Evolutionary conservation across 192 early-diverging fungal genomes (phyloP).

Genomic region (Podochytrium sp.): DNA sequence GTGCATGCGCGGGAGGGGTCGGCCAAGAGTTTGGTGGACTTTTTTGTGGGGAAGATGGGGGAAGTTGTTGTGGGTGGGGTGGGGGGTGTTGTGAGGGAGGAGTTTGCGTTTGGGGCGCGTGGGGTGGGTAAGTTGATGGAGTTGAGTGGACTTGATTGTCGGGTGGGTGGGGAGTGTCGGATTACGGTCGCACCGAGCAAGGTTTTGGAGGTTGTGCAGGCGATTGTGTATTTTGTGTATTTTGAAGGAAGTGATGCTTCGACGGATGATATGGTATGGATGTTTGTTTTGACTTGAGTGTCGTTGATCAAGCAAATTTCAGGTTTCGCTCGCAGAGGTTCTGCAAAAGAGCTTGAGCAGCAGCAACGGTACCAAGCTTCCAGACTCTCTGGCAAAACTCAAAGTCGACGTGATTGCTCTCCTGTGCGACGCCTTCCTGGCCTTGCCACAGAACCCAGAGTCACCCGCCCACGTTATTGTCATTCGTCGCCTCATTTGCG

Average conservation of each 20-base stretch:
- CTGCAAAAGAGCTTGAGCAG: background rate
- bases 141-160: background rate
- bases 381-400: slow-evolving; percentile 2
- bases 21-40: slow-evolving; percentile 21
- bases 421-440: background rate
- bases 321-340: background rate
- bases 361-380: background rate
- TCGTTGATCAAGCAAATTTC: background rate
- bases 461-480: background rate
- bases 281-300: background rate
- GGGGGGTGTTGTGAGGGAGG: background rate
- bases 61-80: background rate
- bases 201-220: slow-evolving; percentile 5
- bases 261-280: background rate
- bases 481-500: background rate
- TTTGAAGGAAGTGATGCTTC: background rate
- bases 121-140: slow-evolving; percentile 17
- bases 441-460: background rate
- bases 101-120: background rate
- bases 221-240: slow-evolving; percentile 3
- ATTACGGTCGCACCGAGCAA: slow-evolving; percentile 18
- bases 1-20: background rate
- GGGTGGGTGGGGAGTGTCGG: background rate
- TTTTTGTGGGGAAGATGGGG: background rate
- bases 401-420: background rate